Conservation (phyloP, 371 early-diverging fungal genomes). For the Rhizopus delemar region DNA sequence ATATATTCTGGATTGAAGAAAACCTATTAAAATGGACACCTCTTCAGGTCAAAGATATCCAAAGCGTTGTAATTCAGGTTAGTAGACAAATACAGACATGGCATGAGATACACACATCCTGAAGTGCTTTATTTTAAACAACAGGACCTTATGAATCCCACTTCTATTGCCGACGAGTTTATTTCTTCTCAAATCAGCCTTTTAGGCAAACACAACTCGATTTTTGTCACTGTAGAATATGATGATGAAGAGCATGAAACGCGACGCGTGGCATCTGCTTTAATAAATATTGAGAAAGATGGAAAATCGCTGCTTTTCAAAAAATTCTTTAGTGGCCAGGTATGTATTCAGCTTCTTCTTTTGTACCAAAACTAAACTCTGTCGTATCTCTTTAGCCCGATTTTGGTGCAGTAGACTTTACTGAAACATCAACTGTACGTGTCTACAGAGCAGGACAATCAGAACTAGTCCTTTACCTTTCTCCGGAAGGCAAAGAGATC, state of each 20-base stretch:
- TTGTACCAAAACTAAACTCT: background rate
- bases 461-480: constrained; percentile 15
- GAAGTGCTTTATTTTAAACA: background rate
- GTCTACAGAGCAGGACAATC: constrained; percentile 8
- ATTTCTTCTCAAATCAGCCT: constrained; percentile 13
- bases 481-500: constrained; percentile 15
- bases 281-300: constrained; percentile 18
- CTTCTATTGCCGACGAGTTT: constrained; percentile 20
- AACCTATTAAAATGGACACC: constrained; percentile 37
- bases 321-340: constrained; percentile 31
- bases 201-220: constrained; percentile 13
- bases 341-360: constrained; percentile 3
- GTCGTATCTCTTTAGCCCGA: constrained; percentile 10
- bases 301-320: constrained; percentile 12
- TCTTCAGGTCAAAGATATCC: constrained; percentile 30
- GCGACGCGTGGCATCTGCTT: constrained; percentile 20
- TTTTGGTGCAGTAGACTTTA: constrained; percentile 25
- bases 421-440: constrained; percentile 12
- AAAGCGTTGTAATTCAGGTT: constrained; percentile 25
- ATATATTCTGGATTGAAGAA: constrained; percentile 43
- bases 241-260: constrained; percentile 13
- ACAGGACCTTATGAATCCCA: constrained; percentile 8
- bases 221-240: constrained; percentile 11
- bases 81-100: background rate
- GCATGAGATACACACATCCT: background rate